Evolutionary conservation across 371 early-diverging fungal species (phyloP).

Genomic region (Astathelohania contejeani): DNA sequence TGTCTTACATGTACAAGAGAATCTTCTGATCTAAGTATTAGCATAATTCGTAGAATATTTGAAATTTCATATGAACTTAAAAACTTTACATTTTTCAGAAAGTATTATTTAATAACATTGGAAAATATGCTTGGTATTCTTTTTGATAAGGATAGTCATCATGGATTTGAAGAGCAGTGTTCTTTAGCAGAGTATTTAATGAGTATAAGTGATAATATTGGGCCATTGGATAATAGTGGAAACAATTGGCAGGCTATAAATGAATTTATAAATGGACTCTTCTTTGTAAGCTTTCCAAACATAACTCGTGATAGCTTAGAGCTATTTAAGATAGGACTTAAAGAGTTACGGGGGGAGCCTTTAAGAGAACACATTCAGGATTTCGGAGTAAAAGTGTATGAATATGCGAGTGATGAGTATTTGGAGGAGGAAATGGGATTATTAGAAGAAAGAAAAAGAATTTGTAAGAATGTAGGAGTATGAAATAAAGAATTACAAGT

Average conservation of each 20-base stretch:
- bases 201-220: conserved; percentile 14
- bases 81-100: conserved; percentile 22
- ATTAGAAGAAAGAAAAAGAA: conserved; percentile 31
- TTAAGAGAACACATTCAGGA: conserved; percentile 41
- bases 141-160: conserved; percentile 40
- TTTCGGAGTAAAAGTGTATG: conserved; percentile 40
- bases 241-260: conserved; percentile 13
- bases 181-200: conserved; percentile 23
- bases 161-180: conserved; percentile 23
- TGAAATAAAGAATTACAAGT: too few species aligned
- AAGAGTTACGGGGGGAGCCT: conserved; percentile 23
- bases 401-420: conserved; percentile 43
- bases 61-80: conserved; percentile 20
- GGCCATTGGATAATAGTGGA: conserved; percentile 8
- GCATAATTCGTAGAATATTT: conserved; percentile 16
- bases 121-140: conserved; percentile 45
- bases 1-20: conserved; percentile 26
- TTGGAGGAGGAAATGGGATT: conserved; percentile 31
- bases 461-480: conserved; percentile 12
- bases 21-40: conserved; percentile 17
- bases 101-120: conserved; percentile 23
- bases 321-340: conserved; percentile 33
- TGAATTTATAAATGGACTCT: conserved; percentile 15
- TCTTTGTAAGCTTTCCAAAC: conserved; percentile 34
- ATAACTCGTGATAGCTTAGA: conserved; percentile 24